These are phyloP conservation scores for Metschnikowia kofuensis DNA, from an alignment of 805 yeast species.

Conservation along the genomic window DNA sequence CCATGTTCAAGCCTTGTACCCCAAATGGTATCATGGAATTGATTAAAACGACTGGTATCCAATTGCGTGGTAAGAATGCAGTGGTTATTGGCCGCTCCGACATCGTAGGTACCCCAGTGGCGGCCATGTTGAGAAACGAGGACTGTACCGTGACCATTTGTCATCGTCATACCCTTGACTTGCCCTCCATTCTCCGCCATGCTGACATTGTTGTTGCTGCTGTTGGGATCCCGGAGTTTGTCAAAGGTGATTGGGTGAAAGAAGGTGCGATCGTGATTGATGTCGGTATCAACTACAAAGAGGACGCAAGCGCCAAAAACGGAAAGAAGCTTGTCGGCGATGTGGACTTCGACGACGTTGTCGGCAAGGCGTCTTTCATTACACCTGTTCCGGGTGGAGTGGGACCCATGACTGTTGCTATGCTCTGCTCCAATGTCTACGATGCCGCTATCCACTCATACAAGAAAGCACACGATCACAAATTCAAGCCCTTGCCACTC, in stretches of 20 bases:
- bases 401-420: conserved; percentile 99
- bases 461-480: conserved; percentile 45
- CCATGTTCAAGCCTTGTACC: conserved; percentile 88
- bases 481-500: conserved; percentile 55
- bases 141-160: conserved; percentile 88
- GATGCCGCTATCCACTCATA: conserved; percentile 69
- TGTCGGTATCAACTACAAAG: conserved; percentile 90
- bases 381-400: conserved; percentile 99
- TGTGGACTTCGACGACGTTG: conserved; percentile 75
- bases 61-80: conserved; percentile 74
- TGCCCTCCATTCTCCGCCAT: conserved; percentile 51
- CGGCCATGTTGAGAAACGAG: conserved; percentile 71
- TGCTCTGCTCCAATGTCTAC: conserved; percentile 82
- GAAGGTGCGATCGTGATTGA: conserved; percentile 83
- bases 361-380: conserved; percentile 59
- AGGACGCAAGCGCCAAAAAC: conserved; percentile 68
- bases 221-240: conserved; percentile 80
- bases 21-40: conserved; percentile 90
- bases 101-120: conserved; percentile 93
- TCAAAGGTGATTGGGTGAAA: conserved; percentile 86
- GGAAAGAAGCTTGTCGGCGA: conserved; percentile 93
- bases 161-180: conserved; percentile 68
- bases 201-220: conserved; percentile 94
- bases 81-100: conserved; percentile 95
- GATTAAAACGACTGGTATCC: conserved; percentile 64